Evolutionary conservation across 306 rosid genomes (phyloP), one percentile per base, ranked within the genome.

Genomic region (Hippophae rhamnoides): DNA sequence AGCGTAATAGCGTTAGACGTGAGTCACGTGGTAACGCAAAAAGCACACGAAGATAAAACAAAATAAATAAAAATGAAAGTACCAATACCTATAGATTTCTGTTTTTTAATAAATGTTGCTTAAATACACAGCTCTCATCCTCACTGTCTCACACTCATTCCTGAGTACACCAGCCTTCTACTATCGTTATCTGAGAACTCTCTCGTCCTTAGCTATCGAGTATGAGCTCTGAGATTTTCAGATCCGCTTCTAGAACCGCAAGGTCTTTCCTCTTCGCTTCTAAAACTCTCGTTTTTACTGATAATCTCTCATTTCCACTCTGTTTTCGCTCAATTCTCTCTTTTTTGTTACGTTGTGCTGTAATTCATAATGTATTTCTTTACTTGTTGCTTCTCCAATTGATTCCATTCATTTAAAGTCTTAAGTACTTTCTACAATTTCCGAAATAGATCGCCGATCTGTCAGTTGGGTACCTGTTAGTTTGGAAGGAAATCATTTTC

Each of bases 251-350:
- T 43, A 75, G 76, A 72, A 84, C 87, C 62, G 82, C 84, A 5
- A 87, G 87, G 82, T 85, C 87, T 43, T 70, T 87, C 78, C 75
- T 83, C 79, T 67, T 81, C 50, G 82, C 95, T 75, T 75, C 94
- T 27, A 81, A 63, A 47, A 48, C 74, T 78, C 95, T 64, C 89
- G 89, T 14, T 80, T 78, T 27, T 75, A 70, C 78, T 13, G 81
- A 89, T 81, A 57, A 63, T 25, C 54, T 25, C 12, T 52, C 9
- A 25, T 56, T 60, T 45, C 9, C 47, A 6, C 47, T 71, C 42
- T 10, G 9, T 25, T 47, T 38, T 42, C 41, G 9, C 31, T 26
- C 31, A 44, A 6, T 40, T 6, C 25, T 9, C 12, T 54, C 3
- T 43, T 47, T 52, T 9, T 47, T 0, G 0, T 18, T 64, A 45